Evolutionary conservation across 2,329 filamentous ascomycete species (phyloP).

Genomic region (Aspergillus nomiae): DNA sequence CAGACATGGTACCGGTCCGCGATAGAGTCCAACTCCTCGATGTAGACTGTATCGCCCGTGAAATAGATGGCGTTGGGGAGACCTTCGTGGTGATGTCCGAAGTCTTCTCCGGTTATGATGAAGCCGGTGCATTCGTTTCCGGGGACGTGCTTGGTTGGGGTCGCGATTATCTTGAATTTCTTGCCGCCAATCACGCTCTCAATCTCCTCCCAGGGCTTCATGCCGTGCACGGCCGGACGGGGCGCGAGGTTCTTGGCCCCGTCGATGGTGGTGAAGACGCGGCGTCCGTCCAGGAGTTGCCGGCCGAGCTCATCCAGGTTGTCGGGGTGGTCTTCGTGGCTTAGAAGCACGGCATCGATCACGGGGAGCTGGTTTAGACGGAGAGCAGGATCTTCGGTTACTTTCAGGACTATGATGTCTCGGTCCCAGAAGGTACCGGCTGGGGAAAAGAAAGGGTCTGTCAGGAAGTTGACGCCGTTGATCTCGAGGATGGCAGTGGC

Average conservation of each 20-base stretch:
- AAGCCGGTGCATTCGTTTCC: conserved; percentile 52
- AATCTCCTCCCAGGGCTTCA: conserved; percentile 44
- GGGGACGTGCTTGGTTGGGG: conserved; percentile 48
- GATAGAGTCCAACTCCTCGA: conserved; percentile 43
- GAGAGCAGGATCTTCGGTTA: conserved; percentile 38
- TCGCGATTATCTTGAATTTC: conserved; percentile 44
- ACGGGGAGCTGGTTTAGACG: conserved; percentile 42
- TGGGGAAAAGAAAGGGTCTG: conserved; percentile 51
- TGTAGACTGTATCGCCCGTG: conserved; percentile 53
- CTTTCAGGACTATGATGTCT: conserved; percentile 30
- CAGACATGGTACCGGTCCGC: conserved; percentile 39
- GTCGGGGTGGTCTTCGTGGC: conserved; percentile 55
- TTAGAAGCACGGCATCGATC: conserved; percentile 54
- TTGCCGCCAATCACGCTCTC: conserved; percentile 32
- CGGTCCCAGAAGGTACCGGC: conserved; percentile 39
- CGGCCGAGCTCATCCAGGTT: conserved; percentile 53
- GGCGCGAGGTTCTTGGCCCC: conserved; percentile 49
- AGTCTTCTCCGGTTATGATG: conserved; percentile 39
- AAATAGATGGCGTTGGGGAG: conserved; percentile 52
- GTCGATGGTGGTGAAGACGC: conserved; percentile 50
- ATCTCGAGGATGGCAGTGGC: conserved; percentile 53
- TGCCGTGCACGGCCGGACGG: conserved; percentile 44
- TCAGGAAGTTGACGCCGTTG: conserved; percentile 46
- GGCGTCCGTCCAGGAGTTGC: conserved; percentile 48
- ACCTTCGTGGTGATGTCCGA: conserved; percentile 40